phyloP scores from a whole-genome alignment of 2,329 filamentous ascomycete genomes.

The Cercospora sesami region DNA sequence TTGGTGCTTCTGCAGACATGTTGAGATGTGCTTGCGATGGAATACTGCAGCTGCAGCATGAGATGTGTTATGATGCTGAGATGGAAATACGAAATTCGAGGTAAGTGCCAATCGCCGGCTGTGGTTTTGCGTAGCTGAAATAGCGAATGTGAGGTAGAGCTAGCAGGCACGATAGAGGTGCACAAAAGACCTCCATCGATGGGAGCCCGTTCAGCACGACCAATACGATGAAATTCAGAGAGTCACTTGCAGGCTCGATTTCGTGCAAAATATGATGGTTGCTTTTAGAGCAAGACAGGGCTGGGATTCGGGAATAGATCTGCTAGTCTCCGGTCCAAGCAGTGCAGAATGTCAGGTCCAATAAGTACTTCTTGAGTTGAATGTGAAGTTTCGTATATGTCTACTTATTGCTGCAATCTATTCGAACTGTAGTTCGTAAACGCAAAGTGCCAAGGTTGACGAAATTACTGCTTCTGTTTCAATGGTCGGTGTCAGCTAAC shows the following conservation, averaged over 20 bases:
- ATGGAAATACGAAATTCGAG: not conserved
- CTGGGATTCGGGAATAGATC: accelerated
- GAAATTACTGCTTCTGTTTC: too few species aligned
- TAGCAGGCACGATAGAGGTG: not conserved
- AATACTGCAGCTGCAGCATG: too few species aligned
- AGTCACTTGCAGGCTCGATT: not conserved
- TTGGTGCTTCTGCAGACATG: not conserved
- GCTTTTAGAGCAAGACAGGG: not conserved
- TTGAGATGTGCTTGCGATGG: not conserved
- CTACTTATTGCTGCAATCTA: too few species aligned
- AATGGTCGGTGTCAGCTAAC: too few species aligned
- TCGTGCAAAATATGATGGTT: not conserved
- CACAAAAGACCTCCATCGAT: too few species aligned
- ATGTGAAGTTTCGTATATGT: not conserved
- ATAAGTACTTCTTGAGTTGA: not conserved
- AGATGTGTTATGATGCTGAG: too few species aligned
- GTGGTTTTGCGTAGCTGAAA: not conserved
- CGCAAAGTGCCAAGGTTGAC: not conserved
- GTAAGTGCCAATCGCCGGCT: not conserved
- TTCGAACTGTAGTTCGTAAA: too few species aligned
- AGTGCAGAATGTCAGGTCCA: not conserved
- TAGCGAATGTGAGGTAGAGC: not conserved
- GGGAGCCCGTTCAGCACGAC: not conserved
- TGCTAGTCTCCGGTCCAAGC: not conserved
- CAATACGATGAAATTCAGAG: not conserved